Conservation (phyloP, 768 basidiomycete species). For the Gloeopeniophorella convolvens region DNA sequence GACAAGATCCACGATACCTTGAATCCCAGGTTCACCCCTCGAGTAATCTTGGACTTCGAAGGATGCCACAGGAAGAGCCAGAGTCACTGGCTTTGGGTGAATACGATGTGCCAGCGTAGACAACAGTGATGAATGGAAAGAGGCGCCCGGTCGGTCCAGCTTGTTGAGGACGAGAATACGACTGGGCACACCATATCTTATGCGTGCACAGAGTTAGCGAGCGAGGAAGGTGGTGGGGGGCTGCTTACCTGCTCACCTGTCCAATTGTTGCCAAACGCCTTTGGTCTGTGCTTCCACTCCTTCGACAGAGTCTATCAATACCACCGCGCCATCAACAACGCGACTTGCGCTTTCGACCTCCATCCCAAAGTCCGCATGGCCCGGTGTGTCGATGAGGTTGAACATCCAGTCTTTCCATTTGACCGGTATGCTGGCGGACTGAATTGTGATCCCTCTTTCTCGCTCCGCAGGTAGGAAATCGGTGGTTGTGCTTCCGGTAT, state of each 20-base stretch:
- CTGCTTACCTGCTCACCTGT: conserved; percentile 53
- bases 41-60: conserved; percentile 60
- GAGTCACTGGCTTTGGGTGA: conserved; percentile 63
- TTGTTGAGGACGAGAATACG: conserved; percentile 84
- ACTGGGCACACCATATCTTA: conserved; percentile 72
- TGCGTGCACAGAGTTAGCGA: conserved; percentile 2
- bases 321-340: conserved; percentile 84
- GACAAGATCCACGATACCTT: conserved; percentile 76
- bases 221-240: neutral
- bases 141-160: conserved; percentile 81
- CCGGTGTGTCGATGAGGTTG: conserved; percentile 87
- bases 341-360: conserved; percentile 91
- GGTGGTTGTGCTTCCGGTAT: conserved; percentile 85
- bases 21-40: conserved; percentile 76
- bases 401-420: conserved; percentile 80
- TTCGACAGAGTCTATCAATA: conserved; percentile 85
- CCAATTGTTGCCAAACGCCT: conserved; percentile 82
- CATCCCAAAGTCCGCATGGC: conserved; percentile 96
- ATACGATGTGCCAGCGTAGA: conserved; percentile 71
- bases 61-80: conserved; percentile 74
- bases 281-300: conserved; percentile 88
- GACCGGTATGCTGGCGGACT: conserved; percentile 86
- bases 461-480: conserved; percentile 87
- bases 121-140: conserved; percentile 60
- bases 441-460: conserved; percentile 87